Base-by-base conservation (phyloP, 805 yeast species). In the Candida caryicola region DNA sequence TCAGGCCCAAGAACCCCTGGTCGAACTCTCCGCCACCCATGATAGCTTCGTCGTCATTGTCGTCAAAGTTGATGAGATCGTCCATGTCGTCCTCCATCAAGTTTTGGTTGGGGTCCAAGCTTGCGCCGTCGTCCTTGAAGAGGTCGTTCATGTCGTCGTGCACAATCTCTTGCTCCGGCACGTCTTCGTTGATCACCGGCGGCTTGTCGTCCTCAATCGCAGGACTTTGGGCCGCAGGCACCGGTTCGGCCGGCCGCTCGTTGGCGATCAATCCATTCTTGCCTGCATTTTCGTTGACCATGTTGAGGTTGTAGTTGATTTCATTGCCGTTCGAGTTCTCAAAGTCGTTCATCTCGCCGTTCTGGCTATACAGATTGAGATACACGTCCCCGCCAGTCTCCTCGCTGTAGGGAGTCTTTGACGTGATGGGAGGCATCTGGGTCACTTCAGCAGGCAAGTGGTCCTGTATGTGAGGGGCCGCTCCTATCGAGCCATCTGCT, bases 21-120 rank as follows among this genome's bases (percentile, higher is more conserved):
- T 62, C 68, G 41, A 63, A 62, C 10, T 51, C 55, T 10, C 51
- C 50, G 2, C 47, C 60, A 7, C 40, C 51, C 44, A 60, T 55
- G 37, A 57, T 40, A 21, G 25, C 25, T n/a, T 45, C 59, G 35
- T 58, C 56, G 25, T 52, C 66, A 31, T 54, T 62, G 16, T 49
- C 61, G 30, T 61, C 59, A 40, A 63, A 63, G 33, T 59, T 57
- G 12, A 62, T 62, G 34, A 64, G 49, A 30, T 59, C 64, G 5
- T 57, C 65, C 58, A 64, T 63, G 29, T 60, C 67, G 36, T 59
- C 64, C 18, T 47, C 42, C 31, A 49, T 48, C n/a, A 46, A 40
- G 10, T 29, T 43, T 27, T 19, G 39, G 29, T 33, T 30, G 4
- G 40, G 38, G 33, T 44, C 47, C 26, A 41, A 27, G 17, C 41